These are phyloP conservation scores for Aspergillus coremiiformis DNA, from an alignment of 495 filamentous ascomycete species.

Conservation along the genomic window DNA sequence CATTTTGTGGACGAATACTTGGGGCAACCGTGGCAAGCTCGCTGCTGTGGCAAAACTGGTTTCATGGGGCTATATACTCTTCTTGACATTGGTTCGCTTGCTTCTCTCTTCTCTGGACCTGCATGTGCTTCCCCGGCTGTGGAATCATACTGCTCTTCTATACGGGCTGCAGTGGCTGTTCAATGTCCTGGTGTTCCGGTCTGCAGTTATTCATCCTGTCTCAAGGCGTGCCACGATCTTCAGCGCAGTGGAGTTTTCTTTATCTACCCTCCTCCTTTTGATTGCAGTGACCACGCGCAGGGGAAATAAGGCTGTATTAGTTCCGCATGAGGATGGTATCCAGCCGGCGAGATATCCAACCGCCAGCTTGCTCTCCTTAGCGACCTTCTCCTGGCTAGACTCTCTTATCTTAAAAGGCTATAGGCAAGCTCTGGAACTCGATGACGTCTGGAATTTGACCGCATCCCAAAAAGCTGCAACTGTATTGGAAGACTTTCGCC, in stretches of 20 bases:
- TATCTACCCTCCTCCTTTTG: conserved; percentile 64
- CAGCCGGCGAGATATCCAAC: conserved; percentile 78
- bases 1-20: conserved; percentile 47
- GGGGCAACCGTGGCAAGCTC: conserved; percentile 48
- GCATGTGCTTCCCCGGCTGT: conserved; percentile 59
- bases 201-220: conserved; percentile 70
- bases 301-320: conserved; percentile 80
- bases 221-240: conserved; percentile 49
- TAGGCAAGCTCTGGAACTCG: conserved; percentile 70
- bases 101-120: conserved; percentile 61
- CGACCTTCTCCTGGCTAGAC: conserved; percentile 88
- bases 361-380: conserved; percentile 80
- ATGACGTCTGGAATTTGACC: conserved; percentile 86
- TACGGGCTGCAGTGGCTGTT: conserved; percentile 82
- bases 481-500: conserved; percentile 74
- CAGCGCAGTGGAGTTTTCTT: conserved; percentile 59
- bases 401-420: conserved; percentile 86
- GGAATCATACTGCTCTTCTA: conserved; percentile 88
- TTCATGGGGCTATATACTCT: conserved; percentile 75
- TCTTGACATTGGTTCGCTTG: conserved; percentile 66
- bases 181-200: conserved; percentile 69
- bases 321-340: conserved; percentile 80
- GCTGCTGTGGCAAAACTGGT: conserved; percentile 58
- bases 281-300: conserved; percentile 77
- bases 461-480: conserved; percentile 78